Conservation (phyloP, 345 rosid genomes). For the Corymbia maculata region DNA sequence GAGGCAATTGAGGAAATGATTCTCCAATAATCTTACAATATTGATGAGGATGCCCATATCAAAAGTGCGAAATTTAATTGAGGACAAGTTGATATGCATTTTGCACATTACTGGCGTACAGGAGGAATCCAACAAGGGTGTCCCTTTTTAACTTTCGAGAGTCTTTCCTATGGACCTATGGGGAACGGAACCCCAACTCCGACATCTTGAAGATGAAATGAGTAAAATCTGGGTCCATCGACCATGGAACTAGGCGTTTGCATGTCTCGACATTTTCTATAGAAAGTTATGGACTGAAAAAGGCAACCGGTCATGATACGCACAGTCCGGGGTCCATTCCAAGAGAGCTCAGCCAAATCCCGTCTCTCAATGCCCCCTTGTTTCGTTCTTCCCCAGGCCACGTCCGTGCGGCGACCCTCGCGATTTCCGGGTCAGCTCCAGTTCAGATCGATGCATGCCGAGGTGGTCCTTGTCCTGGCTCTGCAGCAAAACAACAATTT, state of each 20-base stretch:
- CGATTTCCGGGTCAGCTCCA: neutral
- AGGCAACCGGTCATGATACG: neutral
- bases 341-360: neutral
- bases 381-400: neutral
- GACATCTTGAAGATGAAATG: neutral
- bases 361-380: neutral
- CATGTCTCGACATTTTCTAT: neutral
- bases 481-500: neutral
- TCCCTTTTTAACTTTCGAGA: neutral
- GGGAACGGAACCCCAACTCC: fast-evolving
- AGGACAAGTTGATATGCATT: neutral
- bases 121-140: neutral
- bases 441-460: neutral
- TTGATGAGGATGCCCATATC: neutral
- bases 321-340: neutral
- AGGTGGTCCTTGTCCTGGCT: neutral
- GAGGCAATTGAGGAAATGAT: neutral
- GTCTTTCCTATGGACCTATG: too few relatives aligned
- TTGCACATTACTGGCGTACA: fast-evolving
- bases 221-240: neutral
- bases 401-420: neutral
- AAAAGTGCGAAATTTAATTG: neutral
- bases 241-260: fast-evolving
- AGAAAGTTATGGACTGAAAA: neutral
- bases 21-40: neutral